Percentiles rank a stretch among this genome's conserved stretches.
Conservation (phyloP, 1,139 yeast species). For the Pichia sp. region DNA sequence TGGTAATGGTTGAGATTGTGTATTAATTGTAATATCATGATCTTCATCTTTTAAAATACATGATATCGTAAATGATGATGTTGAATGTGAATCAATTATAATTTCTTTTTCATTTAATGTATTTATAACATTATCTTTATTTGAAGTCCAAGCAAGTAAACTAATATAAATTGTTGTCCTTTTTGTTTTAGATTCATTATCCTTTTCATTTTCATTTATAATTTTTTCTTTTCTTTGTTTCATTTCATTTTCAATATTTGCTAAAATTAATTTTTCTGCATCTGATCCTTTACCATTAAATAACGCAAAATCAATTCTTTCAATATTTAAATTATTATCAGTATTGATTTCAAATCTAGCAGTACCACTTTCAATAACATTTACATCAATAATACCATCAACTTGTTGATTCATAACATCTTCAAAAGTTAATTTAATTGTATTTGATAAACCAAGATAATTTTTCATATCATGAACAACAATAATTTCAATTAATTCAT, state of each 20-base stretch:
- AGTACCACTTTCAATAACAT: constrained; percentile 47
- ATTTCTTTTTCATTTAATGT: constrained; percentile 31
- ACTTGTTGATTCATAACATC: constrained; percentile 83
- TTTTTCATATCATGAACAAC: constrained; percentile 82
- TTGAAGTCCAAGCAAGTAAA: constrained; percentile 57
- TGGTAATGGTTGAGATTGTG: constrained; percentile 88
- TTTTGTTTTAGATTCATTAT: constrained; percentile 12
- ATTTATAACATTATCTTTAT: constrained; percentile 16
- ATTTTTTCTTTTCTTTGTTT: constrained; percentile 40
- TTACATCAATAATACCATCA: constrained; percentile 74
- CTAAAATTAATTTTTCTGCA: constrained; percentile 85
- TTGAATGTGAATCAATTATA: constrained; percentile 34
- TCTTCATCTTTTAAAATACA: constrained; percentile 70
- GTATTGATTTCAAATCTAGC: constrained; percentile 14
- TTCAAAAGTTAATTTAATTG: constrained; percentile 59
- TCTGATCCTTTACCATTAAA: constrained; percentile 74
- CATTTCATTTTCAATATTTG: constrained; percentile 73
- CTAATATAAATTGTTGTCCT: constrained; percentile 69
- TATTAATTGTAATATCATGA: constrained; percentile 65
- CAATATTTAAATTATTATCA: not conserved
- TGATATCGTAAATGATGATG: constrained; percentile 57
- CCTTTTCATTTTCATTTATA: constrained; percentile 25
- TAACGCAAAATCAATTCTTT: constrained; percentile 50
- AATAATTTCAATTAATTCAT: constrained; percentile 73
- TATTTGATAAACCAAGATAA: constrained; percentile 58